phyloP scores from a whole-genome alignment of 768 basidiomycete species.

The Naganishia vishniacii region DNA sequence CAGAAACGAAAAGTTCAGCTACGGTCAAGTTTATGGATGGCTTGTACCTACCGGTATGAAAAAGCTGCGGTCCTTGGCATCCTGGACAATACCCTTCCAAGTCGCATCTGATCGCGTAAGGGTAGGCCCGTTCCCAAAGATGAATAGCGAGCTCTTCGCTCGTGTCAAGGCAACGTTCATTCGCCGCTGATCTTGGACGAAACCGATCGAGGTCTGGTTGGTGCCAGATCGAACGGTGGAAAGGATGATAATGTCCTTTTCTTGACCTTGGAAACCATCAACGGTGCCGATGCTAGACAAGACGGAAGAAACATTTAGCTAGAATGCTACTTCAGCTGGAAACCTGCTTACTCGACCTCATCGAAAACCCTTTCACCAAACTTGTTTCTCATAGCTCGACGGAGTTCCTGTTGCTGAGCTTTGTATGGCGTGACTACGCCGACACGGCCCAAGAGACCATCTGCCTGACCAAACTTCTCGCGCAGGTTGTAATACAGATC shows the following conservation, averaged over 20 bases:
- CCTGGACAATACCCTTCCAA: slow-evolving; percentile 71
- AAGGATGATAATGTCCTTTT: slow-evolving; percentile 95
- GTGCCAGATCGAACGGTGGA: slow-evolving; percentile 93
- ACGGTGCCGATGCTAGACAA: slow-evolving; percentile 74
- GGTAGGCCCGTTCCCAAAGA: slow-evolving; percentile 84
- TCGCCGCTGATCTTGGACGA: slow-evolving; percentile 77
- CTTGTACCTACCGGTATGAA: slow-evolving; percentile 21
- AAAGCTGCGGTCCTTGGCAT: slow-evolving; percentile 64
- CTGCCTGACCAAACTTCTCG: slow-evolving; percentile 54
- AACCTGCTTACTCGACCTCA: slow-evolving; percentile 57
- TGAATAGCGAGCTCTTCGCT: slow-evolving; percentile 86
- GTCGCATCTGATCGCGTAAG: slow-evolving; percentile 74
- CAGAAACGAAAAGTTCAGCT: background rate
- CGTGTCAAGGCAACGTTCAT: slow-evolving; percentile 99
- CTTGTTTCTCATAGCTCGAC: slow-evolving; percentile 60
- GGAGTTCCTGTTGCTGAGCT: slow-evolving; percentile 74
- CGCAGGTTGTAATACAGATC: slow-evolving; percentile 68
- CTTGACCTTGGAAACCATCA: slow-evolving; percentile 98
- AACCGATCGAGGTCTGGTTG: slow-evolving; percentile 74
- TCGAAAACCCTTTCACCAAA: slow-evolving; percentile 68
- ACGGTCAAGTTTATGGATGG: no score
- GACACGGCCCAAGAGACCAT: slow-evolving; percentile 58
- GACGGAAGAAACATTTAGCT: background rate
- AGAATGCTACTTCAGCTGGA: background rate
- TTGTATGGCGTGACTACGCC: slow-evolving; percentile 90